Evolutionary conservation across 2,329 filamentous ascomycete species (phyloP).

Genomic region (Cercospora nicotianae): DNA sequence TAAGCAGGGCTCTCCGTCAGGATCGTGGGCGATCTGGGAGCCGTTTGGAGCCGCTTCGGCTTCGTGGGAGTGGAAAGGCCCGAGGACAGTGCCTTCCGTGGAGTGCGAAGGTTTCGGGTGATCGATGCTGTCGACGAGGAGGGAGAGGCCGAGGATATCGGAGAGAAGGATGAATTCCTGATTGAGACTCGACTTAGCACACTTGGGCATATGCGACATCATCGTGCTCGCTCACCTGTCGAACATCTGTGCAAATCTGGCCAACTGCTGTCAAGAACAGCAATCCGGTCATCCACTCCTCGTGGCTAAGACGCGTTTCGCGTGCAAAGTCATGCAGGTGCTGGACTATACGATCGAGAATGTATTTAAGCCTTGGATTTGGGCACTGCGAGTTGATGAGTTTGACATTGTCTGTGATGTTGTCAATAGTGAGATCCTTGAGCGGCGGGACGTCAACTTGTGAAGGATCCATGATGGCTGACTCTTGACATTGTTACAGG

Average conservation of each 20-base stretch:
- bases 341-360: slow-evolving; percentile 70
- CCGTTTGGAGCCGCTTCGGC: slow-evolving; percentile 61
- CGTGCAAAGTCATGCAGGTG: slow-evolving; percentile 81
- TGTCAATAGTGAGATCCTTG: slow-evolving; percentile 73
- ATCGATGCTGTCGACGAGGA: slow-evolving; percentile 79
- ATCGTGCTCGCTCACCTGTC: slow-evolving; percentile 56
- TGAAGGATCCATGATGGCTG: slow-evolving; percentile 45
- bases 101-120: slow-evolving; percentile 70
- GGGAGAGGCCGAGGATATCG: slow-evolving; percentile 74
- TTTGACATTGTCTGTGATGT: slow-evolving; percentile 75
- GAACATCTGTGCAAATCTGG: slow-evolving; percentile 70
- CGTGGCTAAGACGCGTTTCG: slow-evolving; percentile 72
- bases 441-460: slow-evolving; percentile 53
- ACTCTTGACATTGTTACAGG: background rate
- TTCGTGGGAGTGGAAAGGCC: slow-evolving; percentile 81
- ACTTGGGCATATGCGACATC: background rate
- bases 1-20: slow-evolving; percentile 67
- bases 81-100: slow-evolving; percentile 78
- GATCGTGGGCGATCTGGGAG: slow-evolving; percentile 65
- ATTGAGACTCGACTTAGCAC: background rate
- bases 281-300: slow-evolving; percentile 76
- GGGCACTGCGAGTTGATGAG: slow-evolving; percentile 70
- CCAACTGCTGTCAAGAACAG: slow-evolving; percentile 71
- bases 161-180: slow-evolving; percentile 73
- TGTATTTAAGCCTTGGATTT: slow-evolving; percentile 66